Conservation (phyloP, 495 filamentous ascomycete species). For the Sporormia fimetaria region DNA sequence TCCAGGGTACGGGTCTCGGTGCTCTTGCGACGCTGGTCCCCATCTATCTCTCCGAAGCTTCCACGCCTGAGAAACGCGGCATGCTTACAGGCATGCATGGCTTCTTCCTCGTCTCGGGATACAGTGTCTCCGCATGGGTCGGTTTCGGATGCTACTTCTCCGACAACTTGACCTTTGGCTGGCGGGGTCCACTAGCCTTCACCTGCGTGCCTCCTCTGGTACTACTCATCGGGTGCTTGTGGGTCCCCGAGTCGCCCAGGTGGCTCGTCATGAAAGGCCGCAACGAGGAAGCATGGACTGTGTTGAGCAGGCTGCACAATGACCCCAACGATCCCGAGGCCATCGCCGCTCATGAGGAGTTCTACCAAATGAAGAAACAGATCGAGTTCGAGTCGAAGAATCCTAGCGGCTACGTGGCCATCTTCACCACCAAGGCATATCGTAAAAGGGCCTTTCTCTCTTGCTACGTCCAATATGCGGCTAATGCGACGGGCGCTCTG, state of each 20-base stretch:
- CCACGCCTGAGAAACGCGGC: slow-evolving; percentile 35
- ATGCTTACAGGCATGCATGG: slow-evolving; percentile 42
- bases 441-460: slow-evolving; percentile 26
- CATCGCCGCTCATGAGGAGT: slow-evolving; percentile 24
- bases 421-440: slow-evolving; percentile 18
- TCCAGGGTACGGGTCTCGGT: slow-evolving; percentile 34
- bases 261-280: slow-evolving; percentile 47
- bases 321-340: slow-evolving; percentile 13
- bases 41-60: slow-evolving; percentile 36
- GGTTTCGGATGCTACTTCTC: slow-evolving; percentile 56
- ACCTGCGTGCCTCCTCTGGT: slow-evolving; percentile 46
- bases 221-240: slow-evolving; percentile 41
- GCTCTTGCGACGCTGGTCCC: slow-evolving; percentile 33
- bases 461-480: slow-evolving; percentile 24
- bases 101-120: slow-evolving; percentile 31
- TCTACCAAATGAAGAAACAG: slow-evolving; percentile 23
- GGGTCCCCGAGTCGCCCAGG: slow-evolving; percentile 53
- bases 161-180: slow-evolving; percentile 38
- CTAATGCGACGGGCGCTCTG: slow-evolving; percentile 23
- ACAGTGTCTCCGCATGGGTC: slow-evolving; percentile 60
- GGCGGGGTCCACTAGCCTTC: slow-evolving; percentile 46
- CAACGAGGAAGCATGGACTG: slow-evolving; percentile 39
- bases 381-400: slow-evolving; percentile 23
- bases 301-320: slow-evolving; percentile 35
- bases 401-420: slow-evolving; percentile 20